Evolutionary conservation across 1,139 yeast genomes (phyloP).

Genomic region (Sugiyamaella grinbergsii): DNA sequence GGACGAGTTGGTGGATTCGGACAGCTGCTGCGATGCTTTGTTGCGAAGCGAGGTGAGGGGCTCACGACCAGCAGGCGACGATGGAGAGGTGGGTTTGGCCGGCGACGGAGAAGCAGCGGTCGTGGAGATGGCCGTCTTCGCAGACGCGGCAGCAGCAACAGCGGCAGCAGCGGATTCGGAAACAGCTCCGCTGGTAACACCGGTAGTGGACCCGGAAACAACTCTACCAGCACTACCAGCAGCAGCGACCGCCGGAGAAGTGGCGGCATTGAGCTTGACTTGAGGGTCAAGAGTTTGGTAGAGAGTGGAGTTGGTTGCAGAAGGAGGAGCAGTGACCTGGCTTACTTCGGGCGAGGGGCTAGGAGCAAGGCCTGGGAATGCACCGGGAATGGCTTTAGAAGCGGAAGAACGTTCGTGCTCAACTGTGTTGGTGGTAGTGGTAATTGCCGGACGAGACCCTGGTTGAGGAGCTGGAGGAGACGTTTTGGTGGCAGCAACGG

Average conservation of each 20-base stretch:
- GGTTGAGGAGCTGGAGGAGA: conserved; percentile 17
- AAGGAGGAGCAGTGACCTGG: background rate
- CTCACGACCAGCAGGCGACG: conserved; percentile 6
- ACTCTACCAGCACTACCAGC: conserved; percentile 23
- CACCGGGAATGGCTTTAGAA: conserved; percentile 8
- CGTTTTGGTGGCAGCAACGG: conserved; percentile 10
- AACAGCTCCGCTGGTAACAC: conserved; percentile 1
- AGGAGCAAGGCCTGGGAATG: conserved; percentile 17
- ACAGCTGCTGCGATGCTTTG: conserved; percentile 13
- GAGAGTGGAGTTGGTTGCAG: conserved; percentile 7
- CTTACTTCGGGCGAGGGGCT: conserved; percentile 13
- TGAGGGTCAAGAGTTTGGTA: conserved; percentile 8
- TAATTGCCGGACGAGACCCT: conserved; percentile 10
- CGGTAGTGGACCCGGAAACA: conserved; percentile 20
- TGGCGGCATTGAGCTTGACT: background rate
- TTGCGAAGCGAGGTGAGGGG: conserved; percentile 15
- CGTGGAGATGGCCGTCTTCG: conserved; percentile 12
- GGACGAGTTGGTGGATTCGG: conserved; percentile 6
- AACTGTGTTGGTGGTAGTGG: conserved; percentile 16
- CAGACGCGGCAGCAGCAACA: conserved; percentile 18
- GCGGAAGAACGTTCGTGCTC: conserved; percentile 1
- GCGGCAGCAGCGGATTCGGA: conserved; percentile 10
- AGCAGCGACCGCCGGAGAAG: conserved; percentile 10
- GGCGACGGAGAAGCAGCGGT: conserved; percentile 22
- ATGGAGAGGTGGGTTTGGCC: conserved; percentile 17